These are phyloP conservation scores for Theileria equi DNA, from an alignment of 169 alveolate species.

Conservation along the genomic window DNA sequence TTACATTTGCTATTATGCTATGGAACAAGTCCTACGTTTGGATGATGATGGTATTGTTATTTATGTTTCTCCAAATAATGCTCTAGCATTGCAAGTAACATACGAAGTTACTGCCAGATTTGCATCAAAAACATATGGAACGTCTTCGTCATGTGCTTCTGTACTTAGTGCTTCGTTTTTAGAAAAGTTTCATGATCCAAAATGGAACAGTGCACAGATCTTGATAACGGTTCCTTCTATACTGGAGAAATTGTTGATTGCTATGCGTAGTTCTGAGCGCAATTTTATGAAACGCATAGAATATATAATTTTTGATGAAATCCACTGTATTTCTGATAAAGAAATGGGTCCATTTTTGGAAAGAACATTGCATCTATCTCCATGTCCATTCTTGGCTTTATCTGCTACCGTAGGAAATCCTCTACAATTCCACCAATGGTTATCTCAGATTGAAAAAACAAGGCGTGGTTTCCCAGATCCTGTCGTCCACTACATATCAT, in stretches of 20 bases:
- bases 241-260: slow-evolving; percentile 81
- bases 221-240: slow-evolving; percentile 84
- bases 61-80: slow-evolving; percentile 87
- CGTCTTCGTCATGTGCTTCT: slow-evolving; percentile 50
- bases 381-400: slow-evolving; percentile 89
- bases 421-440: slow-evolving; percentile 77
- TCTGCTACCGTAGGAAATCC: slow-evolving; percentile 91
- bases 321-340: slow-evolving; percentile 82
- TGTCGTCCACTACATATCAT: slow-evolving; percentile 72
- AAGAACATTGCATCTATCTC: slow-evolving; percentile 79
- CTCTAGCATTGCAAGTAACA: slow-evolving; percentile 86
- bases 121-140: slow-evolving; percentile 80
- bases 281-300: slow-evolving; percentile 71
- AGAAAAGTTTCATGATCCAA: slow-evolving; percentile 75
- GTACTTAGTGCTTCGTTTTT: slow-evolving; percentile 63
- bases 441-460: slow-evolving; percentile 58
- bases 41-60: slow-evolving; percentile 86
- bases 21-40: slow-evolving; percentile 84
- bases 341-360: slow-evolving; percentile 72
- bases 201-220: slow-evolving; percentile 82
- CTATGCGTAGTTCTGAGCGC: slow-evolving; percentile 73
- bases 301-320: slow-evolving; percentile 86
- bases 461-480: slow-evolving; percentile 10
- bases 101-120: slow-evolving; percentile 88
- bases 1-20: slow-evolving; percentile 88